Evolutionary conservation across 805 yeast genomes (phyloP), one percentile per base, ranked within the genome.

Genomic region (Hanseniaspora guilliermondii): DNA sequence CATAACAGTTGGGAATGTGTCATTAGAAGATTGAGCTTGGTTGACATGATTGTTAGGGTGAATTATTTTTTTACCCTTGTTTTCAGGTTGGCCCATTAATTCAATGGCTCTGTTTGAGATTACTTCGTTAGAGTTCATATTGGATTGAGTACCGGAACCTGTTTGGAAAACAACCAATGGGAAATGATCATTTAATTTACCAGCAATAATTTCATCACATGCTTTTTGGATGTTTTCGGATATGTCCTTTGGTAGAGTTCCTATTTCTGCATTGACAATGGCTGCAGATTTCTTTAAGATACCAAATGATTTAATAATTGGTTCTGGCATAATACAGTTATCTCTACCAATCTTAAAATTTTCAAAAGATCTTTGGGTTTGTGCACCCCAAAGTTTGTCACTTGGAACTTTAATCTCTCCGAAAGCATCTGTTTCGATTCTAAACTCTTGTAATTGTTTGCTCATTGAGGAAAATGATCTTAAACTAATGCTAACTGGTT

Each of bases 1-100:
- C 98, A 93, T 93, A 55, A 91, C 98, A 37, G 98, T 89, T 62
- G 98, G 98, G 85, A 93, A 93, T 54, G 97, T 93, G 73, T 93
- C 98, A 70, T 93, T 93, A 47, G 96, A 87, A n/a, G 96, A 87
- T 74, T 93, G 97, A 19, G 96, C 86, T 87, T 87, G 89, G 77
- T 93, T 93, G 65, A 89, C 94, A 73, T 93, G 97, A 72, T 93
- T 97, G 73, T 93, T 93, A 60, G 98, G 98, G 73, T 93, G 98
- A 55, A 93, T 96, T 59, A 73, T 77, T 76, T 93, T 93, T 58
- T 96, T 83, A 58, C 98, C 98, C 65, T 84, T 72, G 65, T 76
- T 77, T 58, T 97, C 98, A 7, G 55, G 55, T 16, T 52, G 55
- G 59, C 97, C 97, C 60, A 93, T 77, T 53, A 93, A 65, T 74